Conservation (phyloP, 176 grass and related monocot genomes). For the Hordeum marinum region DNA sequence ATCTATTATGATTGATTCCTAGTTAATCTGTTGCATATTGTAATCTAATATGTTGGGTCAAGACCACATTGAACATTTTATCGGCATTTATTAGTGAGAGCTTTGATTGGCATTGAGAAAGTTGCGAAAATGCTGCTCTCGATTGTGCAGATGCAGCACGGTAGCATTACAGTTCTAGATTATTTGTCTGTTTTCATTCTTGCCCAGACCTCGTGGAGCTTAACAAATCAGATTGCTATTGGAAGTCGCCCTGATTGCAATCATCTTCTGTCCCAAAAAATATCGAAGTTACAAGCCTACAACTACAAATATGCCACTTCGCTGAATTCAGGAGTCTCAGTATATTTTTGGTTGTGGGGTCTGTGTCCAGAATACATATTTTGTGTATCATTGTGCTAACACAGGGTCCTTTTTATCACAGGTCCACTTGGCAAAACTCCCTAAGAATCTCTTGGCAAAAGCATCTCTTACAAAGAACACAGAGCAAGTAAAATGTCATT, state of each 20-base stretch:
- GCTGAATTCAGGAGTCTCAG: background rate
- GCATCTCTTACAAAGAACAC: slow-evolving; percentile 68
- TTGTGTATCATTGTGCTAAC: background rate
- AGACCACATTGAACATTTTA: background rate
- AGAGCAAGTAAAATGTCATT: slow-evolving; percentile 50
- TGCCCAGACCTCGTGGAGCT: background rate
- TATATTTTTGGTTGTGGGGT: background rate
- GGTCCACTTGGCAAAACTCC: slow-evolving; percentile 65
- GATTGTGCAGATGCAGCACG: background rate
- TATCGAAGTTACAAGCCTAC: background rate
- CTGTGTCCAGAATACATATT: background rate
- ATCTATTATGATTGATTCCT: background rate
- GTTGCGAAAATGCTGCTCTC: background rate
- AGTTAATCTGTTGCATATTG: background rate
- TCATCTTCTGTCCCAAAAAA: background rate
- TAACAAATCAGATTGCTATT: background rate
- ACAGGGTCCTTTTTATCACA: slow-evolving; percentile 13
- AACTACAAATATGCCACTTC: background rate
- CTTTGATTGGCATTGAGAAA: background rate
- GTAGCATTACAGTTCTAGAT: background rate
- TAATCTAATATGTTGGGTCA: background rate
- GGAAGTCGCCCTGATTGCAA: background rate
- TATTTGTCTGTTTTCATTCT: background rate
- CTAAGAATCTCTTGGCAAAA: slow-evolving; percentile 83
- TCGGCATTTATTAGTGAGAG: background rate